Evolutionary conservation across 768 basidiomycete genomes (phyloP), one percentile per base, ranked within the genome.

Genomic region (Termitomyces bulborhizus): DNA sequence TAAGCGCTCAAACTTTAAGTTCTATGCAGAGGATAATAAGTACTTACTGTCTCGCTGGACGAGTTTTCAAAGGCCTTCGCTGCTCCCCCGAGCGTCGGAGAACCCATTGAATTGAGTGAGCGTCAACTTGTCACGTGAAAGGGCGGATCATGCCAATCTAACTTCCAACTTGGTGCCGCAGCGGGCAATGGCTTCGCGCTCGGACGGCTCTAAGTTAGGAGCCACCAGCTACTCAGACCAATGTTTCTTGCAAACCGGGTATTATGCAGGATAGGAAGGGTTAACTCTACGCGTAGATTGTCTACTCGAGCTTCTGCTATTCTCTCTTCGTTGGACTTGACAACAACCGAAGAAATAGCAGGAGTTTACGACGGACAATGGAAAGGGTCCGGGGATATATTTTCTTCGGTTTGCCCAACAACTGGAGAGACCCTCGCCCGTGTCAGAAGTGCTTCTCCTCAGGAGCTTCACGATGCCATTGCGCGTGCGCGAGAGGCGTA

Each of bases 321-420:
- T 52, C 77, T 94, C 59, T 74, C 78, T 37, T 75, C 84, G 1
- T 67, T 92, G 49, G 84, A 82, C 60, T 81, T 93, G 54, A 74
- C 76, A 6, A 73, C 76, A 5, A 66, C 72, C n/a, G 72, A 73
- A 12, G 85, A 86, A 49, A 63, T 90, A 15, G 70, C 76, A 11
- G 91, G 92, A 2, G 88, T 93, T 16, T 94, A 90, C 63, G 86
- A 93, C 64, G 91, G 91, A 36, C 71, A 78, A 61, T 94, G 92
- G 92, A 73, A 77, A 54, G 92, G 91, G 21, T 77, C 80, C 18
- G 92, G 92, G 3, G 85, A 87, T 51, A 54, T 89, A 4, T 64
- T 89, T 16, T 72, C 80, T 60, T 90, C 88, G 50, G 65, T 81
- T 16, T 96, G 93, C 68, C 93, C 93, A 13, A 83, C 91, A 8